These are phyloP conservation scores for Cajanus cajan DNA, from an alignment of 306 rosid genomes.

Conservation along the genomic window DNA sequence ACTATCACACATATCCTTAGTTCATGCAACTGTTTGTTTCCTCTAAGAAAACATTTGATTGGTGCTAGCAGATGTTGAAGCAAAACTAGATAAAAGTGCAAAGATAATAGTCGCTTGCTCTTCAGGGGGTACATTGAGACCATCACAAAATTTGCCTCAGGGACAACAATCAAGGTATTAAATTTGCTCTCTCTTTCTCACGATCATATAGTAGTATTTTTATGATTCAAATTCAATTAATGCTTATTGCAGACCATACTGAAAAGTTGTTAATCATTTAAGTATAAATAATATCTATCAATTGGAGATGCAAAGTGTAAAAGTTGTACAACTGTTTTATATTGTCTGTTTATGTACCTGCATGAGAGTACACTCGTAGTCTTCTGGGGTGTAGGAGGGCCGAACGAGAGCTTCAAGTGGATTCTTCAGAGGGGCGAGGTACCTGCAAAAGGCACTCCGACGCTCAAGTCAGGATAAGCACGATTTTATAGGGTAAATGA, in stretches of 20 bases:
- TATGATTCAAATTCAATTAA: too few relatives aligned
- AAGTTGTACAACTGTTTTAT: background rate
- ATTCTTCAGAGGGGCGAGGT: too few relatives aligned
- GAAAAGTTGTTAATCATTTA: background rate
- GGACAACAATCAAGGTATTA: constrained; percentile 74
- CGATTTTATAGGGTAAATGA: too few relatives aligned
- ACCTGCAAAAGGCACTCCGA: too few relatives aligned
- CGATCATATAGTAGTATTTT: too few relatives aligned
- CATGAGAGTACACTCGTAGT: too few relatives aligned
- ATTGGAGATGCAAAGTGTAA: background rate
- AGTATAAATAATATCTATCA: background rate
- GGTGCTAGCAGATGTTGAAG: background rate
- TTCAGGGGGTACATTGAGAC: constrained; percentile 75
- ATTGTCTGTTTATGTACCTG: too few relatives aligned
- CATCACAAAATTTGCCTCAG: constrained; percentile 76
- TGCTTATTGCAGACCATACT: background rate
- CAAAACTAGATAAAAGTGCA: background rate
- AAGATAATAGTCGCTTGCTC: constrained; percentile 48
- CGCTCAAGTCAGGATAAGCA: too few relatives aligned
- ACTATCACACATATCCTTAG: background rate
- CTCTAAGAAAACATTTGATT: background rate
- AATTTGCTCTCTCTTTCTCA: background rate
- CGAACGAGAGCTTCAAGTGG: too few relatives aligned
- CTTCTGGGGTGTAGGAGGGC: too few relatives aligned
- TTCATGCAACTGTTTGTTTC: background rate